Evolutionary conservation across 345 rosid genomes (phyloP).

Genomic region (Orychophragmus violaceus): DNA sequence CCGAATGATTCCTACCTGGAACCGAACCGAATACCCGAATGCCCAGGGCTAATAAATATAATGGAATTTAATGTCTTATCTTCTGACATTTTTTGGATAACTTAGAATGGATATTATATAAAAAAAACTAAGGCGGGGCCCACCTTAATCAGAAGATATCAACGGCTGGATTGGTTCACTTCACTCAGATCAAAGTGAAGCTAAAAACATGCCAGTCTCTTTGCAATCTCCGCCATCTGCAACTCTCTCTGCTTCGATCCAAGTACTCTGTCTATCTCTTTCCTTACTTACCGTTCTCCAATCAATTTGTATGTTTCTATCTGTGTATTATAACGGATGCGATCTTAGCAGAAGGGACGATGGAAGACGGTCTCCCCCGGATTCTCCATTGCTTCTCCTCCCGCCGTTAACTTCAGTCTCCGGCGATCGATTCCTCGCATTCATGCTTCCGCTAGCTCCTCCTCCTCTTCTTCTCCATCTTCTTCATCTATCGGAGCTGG

Average conservation of each 20-base stretch:
- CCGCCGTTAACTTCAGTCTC: slow-evolving; percentile 23
- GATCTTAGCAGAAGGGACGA: slow-evolving; percentile 32
- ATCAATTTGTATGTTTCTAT: not conserved
- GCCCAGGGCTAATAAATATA: too few relatives aligned
- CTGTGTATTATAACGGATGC: not conserved
- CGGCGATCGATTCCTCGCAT: not conserved
- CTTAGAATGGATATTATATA: not conserved
- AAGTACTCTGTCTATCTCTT: slow-evolving; percentile 22
- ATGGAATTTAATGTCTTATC: too few relatives aligned
- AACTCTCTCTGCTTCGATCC: slow-evolving; percentile 43
- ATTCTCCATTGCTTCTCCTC: slow-evolving; percentile 34
- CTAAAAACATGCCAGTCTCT: slow-evolving; percentile 49
- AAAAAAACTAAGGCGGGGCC: slow-evolving; percentile 10
- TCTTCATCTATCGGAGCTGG: not conserved
- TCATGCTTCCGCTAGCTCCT: not conserved
- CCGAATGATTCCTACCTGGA: too few relatives aligned
- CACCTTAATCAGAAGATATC: slow-evolving; percentile 19
- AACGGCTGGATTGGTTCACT: slow-evolving; percentile 25
- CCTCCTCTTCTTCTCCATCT: not conserved
- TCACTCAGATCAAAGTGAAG: slow-evolving; percentile 3
- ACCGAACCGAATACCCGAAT: too few relatives aligned
- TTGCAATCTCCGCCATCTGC: slow-evolving; percentile 76
- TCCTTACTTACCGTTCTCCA: not conserved
- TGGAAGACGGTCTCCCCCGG: slow-evolving; percentile 28
- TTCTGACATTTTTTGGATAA: not conserved